phyloP scores from a whole-genome alignment of 768 basidiomycete genomes.

The Pleurotus pulmonarius region DNA sequence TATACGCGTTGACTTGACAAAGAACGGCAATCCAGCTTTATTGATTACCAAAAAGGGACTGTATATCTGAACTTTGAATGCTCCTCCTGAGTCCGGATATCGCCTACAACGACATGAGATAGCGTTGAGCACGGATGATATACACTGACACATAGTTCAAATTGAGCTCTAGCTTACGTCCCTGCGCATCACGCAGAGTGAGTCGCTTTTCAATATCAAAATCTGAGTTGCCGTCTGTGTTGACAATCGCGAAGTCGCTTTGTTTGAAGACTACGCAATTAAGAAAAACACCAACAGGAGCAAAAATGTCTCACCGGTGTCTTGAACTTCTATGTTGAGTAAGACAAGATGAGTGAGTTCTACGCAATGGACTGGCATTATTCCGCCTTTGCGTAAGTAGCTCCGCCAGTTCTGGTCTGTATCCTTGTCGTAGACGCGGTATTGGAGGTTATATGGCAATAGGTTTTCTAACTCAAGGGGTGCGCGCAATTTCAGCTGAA shows the following conservation, averaged over 20 bases:
- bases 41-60: slow-evolving; percentile 88
- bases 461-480: slow-evolving; percentile 96
- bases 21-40: slow-evolving; percentile 86
- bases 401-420: slow-evolving; percentile 92
- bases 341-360: slow-evolving; percentile 88
- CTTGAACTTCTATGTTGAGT: slow-evolving; percentile 86
- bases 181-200: slow-evolving; percentile 66
- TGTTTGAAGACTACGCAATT: slow-evolving; percentile 70
- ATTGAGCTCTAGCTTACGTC: slow-evolving; percentile 73
- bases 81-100: slow-evolving; percentile 88
- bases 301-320: slow-evolving; percentile 59
- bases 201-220: slow-evolving; percentile 77
- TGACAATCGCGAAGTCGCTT: slow-evolving; percentile 97
- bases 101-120: slow-evolving; percentile 36
- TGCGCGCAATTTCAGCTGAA: slow-evolving; percentile 82
- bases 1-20: slow-evolving; percentile 59
- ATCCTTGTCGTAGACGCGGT: slow-evolving; percentile 96
- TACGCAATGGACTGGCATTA: slow-evolving; percentile 96
- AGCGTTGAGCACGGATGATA: neutral
- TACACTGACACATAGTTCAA: slow-evolving; percentile 84
- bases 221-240: slow-evolving; percentile 87
- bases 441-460: slow-evolving; percentile 89
- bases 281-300: too few species aligned
- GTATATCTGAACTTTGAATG: slow-evolving; percentile 95
- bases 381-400: slow-evolving; percentile 87